phyloP scores from a whole-genome alignment of 73 alveolate species.

The Tetrahymena elliotti region DNA sequence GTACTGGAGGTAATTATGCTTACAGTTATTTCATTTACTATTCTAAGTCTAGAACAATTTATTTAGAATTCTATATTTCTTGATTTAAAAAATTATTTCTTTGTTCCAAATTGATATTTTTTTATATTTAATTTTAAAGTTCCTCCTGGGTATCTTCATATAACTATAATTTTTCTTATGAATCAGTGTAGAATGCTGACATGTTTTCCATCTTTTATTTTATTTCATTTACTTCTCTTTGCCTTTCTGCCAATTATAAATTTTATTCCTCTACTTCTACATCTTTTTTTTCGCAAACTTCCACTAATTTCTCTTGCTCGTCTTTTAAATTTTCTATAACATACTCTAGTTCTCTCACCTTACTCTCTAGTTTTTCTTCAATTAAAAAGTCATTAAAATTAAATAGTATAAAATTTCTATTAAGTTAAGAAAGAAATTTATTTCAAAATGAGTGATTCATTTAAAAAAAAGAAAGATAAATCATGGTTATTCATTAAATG shows the following conservation, averaged over 20 bases:
- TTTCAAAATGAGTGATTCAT: no score
- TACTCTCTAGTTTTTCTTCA: background rate
- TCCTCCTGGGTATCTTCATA: background rate
- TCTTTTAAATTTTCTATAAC: background rate
- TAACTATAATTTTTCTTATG: background rate
- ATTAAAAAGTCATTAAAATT: no score
- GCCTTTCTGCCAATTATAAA: background rate
- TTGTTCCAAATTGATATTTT: background rate
- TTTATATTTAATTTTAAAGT: background rate
- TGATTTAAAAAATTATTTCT: background rate
- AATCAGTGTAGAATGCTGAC: background rate
- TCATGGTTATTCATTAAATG: no score
- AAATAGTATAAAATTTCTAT: no score
- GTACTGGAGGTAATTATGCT: background rate
- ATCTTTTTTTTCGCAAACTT: background rate
- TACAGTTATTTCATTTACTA: background rate
- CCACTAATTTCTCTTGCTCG: background rate
- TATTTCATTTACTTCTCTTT: background rate
- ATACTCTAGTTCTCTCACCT: background rate
- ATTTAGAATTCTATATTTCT: background rate
- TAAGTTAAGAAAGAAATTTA: no score
- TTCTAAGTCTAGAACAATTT: background rate
- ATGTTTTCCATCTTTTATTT: background rate
- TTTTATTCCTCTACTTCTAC: background rate
- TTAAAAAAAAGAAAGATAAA: no score